These are phyloP conservation scores for Beauveria australis DNA, from an alignment of 2,329 filamentous ascomycete species.

Conservation along the genomic window DNA sequence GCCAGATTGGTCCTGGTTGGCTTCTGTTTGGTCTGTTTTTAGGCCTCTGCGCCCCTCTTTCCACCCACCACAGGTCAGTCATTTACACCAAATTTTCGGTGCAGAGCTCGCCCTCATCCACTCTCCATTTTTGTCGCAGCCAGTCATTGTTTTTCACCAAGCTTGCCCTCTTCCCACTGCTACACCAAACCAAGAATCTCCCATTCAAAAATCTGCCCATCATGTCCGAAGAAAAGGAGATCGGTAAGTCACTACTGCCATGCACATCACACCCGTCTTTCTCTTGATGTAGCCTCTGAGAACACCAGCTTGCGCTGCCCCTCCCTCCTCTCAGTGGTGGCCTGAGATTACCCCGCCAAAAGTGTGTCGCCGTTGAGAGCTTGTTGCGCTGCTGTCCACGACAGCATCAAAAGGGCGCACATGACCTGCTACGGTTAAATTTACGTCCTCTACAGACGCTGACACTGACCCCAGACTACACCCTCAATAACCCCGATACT, in stretches of 20 bases:
- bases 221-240: constrained; percentile 38
- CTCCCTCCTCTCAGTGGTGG: background rate
- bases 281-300: background rate
- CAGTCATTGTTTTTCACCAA: constrained; percentile 13
- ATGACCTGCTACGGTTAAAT: background rate
- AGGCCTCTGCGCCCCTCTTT: background rate
- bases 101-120: constrained; percentile 2
- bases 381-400: background rate
- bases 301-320: background rate
- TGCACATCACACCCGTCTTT: background rate
- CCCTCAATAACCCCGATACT: constrained; percentile 85
- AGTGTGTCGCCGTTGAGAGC: constrained; percentile 2
- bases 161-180: constrained; percentile 6
- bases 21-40: background rate
- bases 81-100: constrained; percentile 9
- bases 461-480: constrained; percentile 56
- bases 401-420: constrained; percentile 2
- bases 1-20: background rate
- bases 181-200: constrained; percentile 8
- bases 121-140: constrained; percentile 9
- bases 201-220: constrained; percentile 23
- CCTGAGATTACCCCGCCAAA: constrained; percentile 12
- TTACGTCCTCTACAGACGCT: background rate
- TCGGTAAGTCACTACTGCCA: constrained; percentile 28
- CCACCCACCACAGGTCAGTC: background rate